A percentile compares a stretch with the other conserved stretches of the same genome.
phyloP scores from a whole-genome alignment of 495 filamentous ascomycete genomes.

The Friedmanniomyces simplex region DNA sequence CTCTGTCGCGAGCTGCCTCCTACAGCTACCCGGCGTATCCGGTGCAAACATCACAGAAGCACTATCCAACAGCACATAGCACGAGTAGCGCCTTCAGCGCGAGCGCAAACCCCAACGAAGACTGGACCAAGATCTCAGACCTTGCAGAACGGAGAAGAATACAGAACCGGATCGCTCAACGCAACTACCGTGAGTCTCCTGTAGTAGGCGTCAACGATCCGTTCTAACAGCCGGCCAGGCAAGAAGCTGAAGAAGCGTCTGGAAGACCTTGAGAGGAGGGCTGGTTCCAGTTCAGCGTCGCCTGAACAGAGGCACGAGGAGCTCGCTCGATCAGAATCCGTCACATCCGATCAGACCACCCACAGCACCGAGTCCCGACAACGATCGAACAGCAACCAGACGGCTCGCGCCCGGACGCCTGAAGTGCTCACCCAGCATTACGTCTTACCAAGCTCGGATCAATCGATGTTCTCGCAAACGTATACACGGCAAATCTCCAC shows the following conservation, averaged over 20 bases:
- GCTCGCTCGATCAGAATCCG: slow-evolving; percentile 27
- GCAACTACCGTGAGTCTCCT: slow-evolving; percentile 82
- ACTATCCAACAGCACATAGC: slow-evolving; percentile 18
- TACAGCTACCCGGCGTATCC: slow-evolving; percentile 13
- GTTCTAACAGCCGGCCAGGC: slow-evolving; percentile 42
- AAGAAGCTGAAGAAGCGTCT: slow-evolving; percentile 98
- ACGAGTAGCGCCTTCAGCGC: slow-evolving; percentile 95
- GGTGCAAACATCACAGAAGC: slow-evolving; percentile 6
- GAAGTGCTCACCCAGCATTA: slow-evolving; percentile 26
- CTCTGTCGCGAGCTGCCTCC: slow-evolving; percentile 11
- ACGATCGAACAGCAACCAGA: slow-evolving; percentile 30
- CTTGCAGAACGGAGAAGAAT: slow-evolving; percentile 87
- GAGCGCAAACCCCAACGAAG: slow-evolving; percentile 92
- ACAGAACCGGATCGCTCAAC: slow-evolving; percentile 95
- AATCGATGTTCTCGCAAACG: slow-evolving; percentile 53
- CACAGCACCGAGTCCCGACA: slow-evolving; percentile 27
- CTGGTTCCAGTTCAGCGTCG: slow-evolving; percentile 67
- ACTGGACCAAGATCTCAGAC: slow-evolving; percentile 99
- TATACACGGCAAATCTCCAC: slow-evolving; percentile 61
- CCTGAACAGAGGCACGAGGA: slow-evolving; percentile 54
- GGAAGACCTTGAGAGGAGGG: slow-evolving; percentile 89
- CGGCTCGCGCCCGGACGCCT: slow-evolving; percentile 22
- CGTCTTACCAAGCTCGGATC: slow-evolving; percentile 31
- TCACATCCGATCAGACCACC: slow-evolving; percentile 14
- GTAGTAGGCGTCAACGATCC: neutral